phyloP scores from a whole-genome alignment of 192 early-diverging fungal species.

The Entomortierella lignicola region DNA sequence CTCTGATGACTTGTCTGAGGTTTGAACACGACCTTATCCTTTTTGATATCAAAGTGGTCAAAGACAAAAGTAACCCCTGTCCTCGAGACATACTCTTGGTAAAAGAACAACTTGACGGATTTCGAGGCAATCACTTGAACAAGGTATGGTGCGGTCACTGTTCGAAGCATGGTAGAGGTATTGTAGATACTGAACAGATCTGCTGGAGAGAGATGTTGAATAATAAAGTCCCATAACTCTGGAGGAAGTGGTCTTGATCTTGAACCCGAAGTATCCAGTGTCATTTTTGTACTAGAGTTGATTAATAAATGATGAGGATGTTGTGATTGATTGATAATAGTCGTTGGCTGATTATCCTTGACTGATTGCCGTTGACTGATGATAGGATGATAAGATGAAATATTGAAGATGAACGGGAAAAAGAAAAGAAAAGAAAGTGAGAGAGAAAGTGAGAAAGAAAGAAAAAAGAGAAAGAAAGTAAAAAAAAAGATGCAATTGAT shows the following conservation, averaged over 20 bases:
- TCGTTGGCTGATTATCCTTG: too few species aligned
- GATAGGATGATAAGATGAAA: too few species aligned
- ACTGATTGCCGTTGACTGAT: too few species aligned
- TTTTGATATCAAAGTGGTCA: conserved; percentile 32
- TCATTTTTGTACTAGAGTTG: neutral
- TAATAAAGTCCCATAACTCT: conserved; percentile 28
- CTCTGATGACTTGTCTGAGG: conserved; percentile 1
- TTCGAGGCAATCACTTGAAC: conserved; percentile 35
- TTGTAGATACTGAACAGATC: conserved; percentile 43
- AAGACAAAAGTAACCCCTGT: conserved; percentile 38
- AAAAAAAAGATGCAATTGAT: neutral
- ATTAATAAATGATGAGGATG: too few species aligned
- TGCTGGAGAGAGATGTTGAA: conserved; percentile 6
- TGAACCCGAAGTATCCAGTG: too few species aligned
- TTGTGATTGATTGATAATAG: too few species aligned
- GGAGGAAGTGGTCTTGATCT: conserved; percentile 18
- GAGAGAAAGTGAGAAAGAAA: neutral
- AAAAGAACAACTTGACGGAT: conserved; percentile 29
- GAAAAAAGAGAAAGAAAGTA: neutral
- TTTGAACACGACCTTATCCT: conserved; percentile 32
- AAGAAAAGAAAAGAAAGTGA: neutral
- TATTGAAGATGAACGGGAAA: neutral
- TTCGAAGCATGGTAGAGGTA: conserved; percentile 23
- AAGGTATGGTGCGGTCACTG: conserved; percentile 6
- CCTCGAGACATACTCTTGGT: conserved; percentile 47